phyloP scores from a whole-genome alignment of 2,329 filamentous ascomycete genomes.

The Pezicula neosporulosa region DNA sequence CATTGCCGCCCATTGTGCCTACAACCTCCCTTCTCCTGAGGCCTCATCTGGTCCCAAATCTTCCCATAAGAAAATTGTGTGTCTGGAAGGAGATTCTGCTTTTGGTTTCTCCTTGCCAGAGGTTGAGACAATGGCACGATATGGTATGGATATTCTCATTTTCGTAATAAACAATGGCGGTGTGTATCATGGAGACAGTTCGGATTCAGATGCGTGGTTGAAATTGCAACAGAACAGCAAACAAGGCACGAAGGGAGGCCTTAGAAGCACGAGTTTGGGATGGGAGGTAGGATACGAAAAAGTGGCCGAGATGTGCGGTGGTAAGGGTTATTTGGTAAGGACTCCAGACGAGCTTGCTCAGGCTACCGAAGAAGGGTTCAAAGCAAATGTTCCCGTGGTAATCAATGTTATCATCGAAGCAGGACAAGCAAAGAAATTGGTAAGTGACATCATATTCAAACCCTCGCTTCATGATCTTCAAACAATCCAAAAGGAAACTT shows the following conservation, averaged over 20 bases:
- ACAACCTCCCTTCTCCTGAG: constrained; percentile 40
- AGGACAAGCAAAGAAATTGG: constrained; percentile 38
- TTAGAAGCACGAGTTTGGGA: constrained; percentile 46
- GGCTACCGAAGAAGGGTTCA: constrained; percentile 48
- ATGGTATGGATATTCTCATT: constrained; percentile 50
- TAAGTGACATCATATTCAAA: constrained; percentile 10
- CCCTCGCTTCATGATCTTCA: not conserved
- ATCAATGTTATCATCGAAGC: constrained; percentile 54
- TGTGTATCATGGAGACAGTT: constrained; percentile 42
- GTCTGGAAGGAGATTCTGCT: constrained; percentile 52
- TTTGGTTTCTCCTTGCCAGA: constrained; percentile 54
- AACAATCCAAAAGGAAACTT: not conserved
- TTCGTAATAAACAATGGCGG: constrained; percentile 54
- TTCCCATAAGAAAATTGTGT: constrained; percentile 47
- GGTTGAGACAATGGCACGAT: constrained; percentile 52
- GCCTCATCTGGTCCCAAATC: constrained; percentile 23
- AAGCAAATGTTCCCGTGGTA: constrained; percentile 42
- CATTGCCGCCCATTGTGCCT: constrained; percentile 52
- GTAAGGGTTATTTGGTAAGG: constrained; percentile 46
- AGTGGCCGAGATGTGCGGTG: constrained; percentile 51
- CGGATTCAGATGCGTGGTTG: constrained; percentile 38
- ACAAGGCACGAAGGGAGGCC: constrained; percentile 27
- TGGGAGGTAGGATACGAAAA: constrained; percentile 54
- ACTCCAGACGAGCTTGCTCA: constrained; percentile 46
- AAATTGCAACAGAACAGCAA: constrained; percentile 36